Evolutionary conservation across 2,329 filamentous ascomycete species (phyloP).

Genomic region (Calonectria pseudoturangicola): DNA sequence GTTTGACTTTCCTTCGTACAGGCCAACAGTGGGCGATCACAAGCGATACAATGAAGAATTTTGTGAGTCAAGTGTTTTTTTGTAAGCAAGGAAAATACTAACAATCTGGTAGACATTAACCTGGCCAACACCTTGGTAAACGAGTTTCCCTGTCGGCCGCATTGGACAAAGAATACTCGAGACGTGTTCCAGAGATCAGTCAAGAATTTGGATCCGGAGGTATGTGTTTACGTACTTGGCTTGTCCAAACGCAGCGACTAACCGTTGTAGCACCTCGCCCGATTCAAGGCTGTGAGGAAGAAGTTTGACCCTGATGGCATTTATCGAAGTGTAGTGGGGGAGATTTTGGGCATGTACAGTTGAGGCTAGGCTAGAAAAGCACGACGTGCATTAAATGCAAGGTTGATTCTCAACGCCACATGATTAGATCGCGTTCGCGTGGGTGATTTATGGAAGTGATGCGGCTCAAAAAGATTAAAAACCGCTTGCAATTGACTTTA

Average conservation of each 20-base stretch:
- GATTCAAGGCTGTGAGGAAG: slow-evolving; percentile 69
- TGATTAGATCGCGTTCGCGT: too few species aligned
- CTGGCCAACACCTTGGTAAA: slow-evolving; percentile 67
- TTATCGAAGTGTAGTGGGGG: slow-evolving; percentile 68
- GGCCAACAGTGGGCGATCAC: slow-evolving; percentile 66
- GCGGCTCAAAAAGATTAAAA: too few species aligned
- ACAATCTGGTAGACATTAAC: slow-evolving; percentile 60
- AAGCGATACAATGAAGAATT: slow-evolving; percentile 70
- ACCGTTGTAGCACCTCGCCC: slow-evolving; percentile 59
- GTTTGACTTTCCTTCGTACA: slow-evolving; percentile 72
- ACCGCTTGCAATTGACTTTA: too few species aligned
- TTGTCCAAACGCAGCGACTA: background rate
- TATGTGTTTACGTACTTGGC: slow-evolving; percentile 47
- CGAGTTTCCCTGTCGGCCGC: slow-evolving; percentile 70
- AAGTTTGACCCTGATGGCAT: slow-evolving; percentile 69
- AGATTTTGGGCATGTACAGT: slow-evolving; percentile 67
- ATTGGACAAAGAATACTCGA: slow-evolving; percentile 73
- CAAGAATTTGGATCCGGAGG: slow-evolving; percentile 68
- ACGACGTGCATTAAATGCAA: too few species aligned
- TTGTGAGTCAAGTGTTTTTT: slow-evolving; percentile 59
- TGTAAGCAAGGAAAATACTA: background rate
- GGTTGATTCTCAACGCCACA: too few species aligned
- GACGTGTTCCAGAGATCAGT: slow-evolving; percentile 66
- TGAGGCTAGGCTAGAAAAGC: slow-evolving; percentile 19
- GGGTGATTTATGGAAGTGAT: too few species aligned